These are phyloP conservation scores for Tremellales sp. DNA, from an alignment of 1,284 basidiomycete genomes.

Conservation along the genomic window DNA sequence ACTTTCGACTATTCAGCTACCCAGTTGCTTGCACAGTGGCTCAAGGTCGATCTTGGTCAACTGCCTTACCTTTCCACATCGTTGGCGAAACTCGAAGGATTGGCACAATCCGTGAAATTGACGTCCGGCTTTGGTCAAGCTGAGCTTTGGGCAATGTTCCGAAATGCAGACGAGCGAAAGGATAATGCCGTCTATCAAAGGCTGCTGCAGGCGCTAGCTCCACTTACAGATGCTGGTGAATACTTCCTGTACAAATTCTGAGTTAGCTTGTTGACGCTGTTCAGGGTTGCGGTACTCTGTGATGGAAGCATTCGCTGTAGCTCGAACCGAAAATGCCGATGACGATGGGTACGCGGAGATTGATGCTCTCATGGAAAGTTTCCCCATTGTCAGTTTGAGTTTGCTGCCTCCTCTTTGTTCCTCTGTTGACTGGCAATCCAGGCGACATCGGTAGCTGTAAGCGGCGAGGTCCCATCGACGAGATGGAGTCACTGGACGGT, in stretches of 20 bases:
- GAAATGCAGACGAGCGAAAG: conserved; percentile 13
- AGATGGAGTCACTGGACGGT: conserved; percentile 7
- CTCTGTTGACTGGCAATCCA: no score
- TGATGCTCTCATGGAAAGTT: neutral
- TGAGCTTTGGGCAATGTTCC: conserved; percentile 49
- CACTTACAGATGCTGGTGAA: conserved; percentile 7
- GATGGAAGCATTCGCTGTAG: conserved; percentile 9
- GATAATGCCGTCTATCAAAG: conserved; percentile 13
- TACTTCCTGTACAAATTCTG: no score
- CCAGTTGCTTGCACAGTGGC: conserved; percentile 47
- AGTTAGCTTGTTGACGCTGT: neutral
- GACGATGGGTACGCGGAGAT: neutral
- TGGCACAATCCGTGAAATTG: conserved; percentile 40
- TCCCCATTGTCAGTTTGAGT: conserved; percentile 14
- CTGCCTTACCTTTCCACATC: conserved; percentile 14
- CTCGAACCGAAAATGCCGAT: neutral
- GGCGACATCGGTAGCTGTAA: neutral
- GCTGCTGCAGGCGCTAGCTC: conserved; percentile 21
- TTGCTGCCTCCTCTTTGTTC: no score
- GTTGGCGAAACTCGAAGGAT: conserved; percentile 11
- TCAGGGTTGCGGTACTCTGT: conserved; percentile 7
- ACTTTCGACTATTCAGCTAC: conserved; percentile 51
- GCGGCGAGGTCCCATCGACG: neutral
- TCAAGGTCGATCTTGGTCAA: conserved; percentile 32
- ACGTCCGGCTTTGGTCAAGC: conserved; percentile 48